These are phyloP conservation scores for Fulvia fulva DNA, from an alignment of 2,329 filamentous ascomycete species.

Conservation along the genomic window DNA sequence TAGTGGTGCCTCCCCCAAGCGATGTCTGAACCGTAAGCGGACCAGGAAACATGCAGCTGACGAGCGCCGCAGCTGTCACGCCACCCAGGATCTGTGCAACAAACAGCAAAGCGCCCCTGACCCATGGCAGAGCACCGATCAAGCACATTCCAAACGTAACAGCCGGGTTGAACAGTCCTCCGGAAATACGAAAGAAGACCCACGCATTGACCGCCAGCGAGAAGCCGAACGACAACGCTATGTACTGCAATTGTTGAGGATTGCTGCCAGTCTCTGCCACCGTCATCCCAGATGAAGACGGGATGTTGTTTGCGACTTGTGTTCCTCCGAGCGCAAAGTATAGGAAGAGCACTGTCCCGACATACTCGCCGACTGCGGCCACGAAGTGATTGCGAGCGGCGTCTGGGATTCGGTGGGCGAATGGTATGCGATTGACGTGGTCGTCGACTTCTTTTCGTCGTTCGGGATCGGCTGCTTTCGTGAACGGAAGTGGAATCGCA, in stretches of 20 bases:
- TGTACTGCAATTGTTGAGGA: constrained; percentile 38
- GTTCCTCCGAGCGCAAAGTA: constrained; percentile 45
- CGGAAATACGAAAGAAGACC: constrained; percentile 37
- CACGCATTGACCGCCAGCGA: constrained; percentile 41
- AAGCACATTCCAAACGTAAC: constrained; percentile 29
- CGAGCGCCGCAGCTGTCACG: constrained; percentile 32
- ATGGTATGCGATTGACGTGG: constrained; percentile 26
- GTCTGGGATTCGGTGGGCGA: constrained; percentile 14
- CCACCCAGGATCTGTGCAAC: constrained; percentile 36
- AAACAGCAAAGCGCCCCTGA: constrained; percentile 34
- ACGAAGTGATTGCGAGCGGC: constrained; percentile 30
- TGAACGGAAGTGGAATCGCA: constrained; percentile 31
- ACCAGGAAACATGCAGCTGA: constrained; percentile 36
- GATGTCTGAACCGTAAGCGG: constrained; percentile 33
- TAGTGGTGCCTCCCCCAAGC: constrained; percentile 31
- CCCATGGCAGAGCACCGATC: constrained; percentile 33
- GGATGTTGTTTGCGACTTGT: constrained; percentile 42
- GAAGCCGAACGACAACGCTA: constrained; percentile 39
- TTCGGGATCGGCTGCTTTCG: constrained; percentile 28
- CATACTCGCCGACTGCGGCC: constrained; percentile 38
- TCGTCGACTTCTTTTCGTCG: constrained; percentile 22
- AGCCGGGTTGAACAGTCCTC: constrained; percentile 36
- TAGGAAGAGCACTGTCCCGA: constrained; percentile 44
- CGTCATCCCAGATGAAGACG: constrained; percentile 22
- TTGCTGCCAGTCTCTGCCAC: constrained; percentile 31